Base-by-base conservation (phyloP, 495 filamentous ascomycete genomes). In the Hyaloscypha bicolor region DNA sequence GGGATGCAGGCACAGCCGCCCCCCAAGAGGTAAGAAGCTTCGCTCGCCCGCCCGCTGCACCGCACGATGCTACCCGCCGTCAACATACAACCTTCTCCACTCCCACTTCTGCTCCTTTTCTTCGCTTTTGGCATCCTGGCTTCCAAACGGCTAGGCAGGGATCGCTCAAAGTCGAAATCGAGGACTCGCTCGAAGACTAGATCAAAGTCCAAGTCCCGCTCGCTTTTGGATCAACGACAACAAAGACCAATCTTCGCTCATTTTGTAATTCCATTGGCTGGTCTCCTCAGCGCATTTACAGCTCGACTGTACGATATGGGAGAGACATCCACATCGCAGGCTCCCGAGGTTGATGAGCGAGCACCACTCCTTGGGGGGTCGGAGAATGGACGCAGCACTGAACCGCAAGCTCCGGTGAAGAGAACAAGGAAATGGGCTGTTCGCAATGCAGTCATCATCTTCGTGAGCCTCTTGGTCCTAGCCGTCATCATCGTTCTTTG, bases 291-390 rank as follows among this genome's bases (percentile, higher is more conserved):
- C 39, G n/a, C n/a, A 2, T 31, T 70, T 56, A 35, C 68, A 35
- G 68, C 68, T 45, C 22, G 64, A 56, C 25, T 70, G 3, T 66
- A 66, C 60, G 66, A 72, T 29, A 64, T 72, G 62, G 66, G 62
- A 2, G 70, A 21, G 22, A 25, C 62, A n/a, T 37, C 64, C 4
- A 62, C 48, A 32, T 45, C 56, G 25, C 48, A 45, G n/a, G 35
- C 14, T 16, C 25, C 22, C 33, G 31, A 19, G 9, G 37, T 55
- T 19, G 29, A 39, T 19, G 63, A 69, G 56, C 30, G 62, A 51
- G 39, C 61, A 22, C 66, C 66, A 8, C 35, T 69, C 0, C 62
- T 69, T 22, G 37, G 55, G 11, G 29, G 51, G 3, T 33, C 57
- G 14, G 39, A 58, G 9, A 55, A n/a, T 29, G 31, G 16, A 6